These are phyloP conservation scores for Arthrobotrys entomopaga DNA, from an alignment of 2,329 filamentous ascomycete genomes.

Conservation along the genomic window DNA sequence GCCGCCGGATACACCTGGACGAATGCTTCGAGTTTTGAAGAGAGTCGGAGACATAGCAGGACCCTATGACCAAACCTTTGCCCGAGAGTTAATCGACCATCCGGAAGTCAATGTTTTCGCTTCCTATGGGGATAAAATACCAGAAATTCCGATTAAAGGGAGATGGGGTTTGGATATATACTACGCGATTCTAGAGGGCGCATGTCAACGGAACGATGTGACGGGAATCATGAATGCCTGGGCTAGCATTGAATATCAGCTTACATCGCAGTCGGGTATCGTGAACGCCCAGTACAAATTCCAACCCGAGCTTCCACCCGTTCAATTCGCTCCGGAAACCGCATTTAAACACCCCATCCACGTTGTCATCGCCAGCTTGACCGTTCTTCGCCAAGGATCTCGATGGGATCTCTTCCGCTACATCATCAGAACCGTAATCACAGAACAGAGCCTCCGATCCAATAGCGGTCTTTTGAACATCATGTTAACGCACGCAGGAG, in stretches of 20 bases:
- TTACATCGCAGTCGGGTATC: slow-evolving; percentile 14
- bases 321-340: slow-evolving; percentile 24
- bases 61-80: slow-evolving; percentile 34
- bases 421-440: slow-evolving; percentile 21
- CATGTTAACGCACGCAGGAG: slow-evolving; percentile 42
- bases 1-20: slow-evolving; percentile 45
- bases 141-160: slow-evolving; percentile 33
- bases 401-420: slow-evolving; percentile 32
- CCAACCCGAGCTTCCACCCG: slow-evolving; percentile 13
- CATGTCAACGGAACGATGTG: slow-evolving; percentile 34
- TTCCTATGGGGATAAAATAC: slow-evolving; percentile 43
- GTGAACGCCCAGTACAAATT: background rate
- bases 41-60: slow-evolving; percentile 27
- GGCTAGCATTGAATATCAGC: slow-evolving; percentile 19
- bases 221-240: slow-evolving; percentile 34
- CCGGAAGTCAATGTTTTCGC: slow-evolving; percentile 45
- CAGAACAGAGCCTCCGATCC: slow-evolving; percentile 23
- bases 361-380: slow-evolving; percentile 25
- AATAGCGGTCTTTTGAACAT: slow-evolving; percentile 30
- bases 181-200: slow-evolving; percentile 35
- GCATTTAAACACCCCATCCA: slow-evolving; percentile 20
- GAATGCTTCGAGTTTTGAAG: slow-evolving; percentile 43
- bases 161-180: slow-evolving; percentile 42
- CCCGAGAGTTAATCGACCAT: slow-evolving; percentile 38
- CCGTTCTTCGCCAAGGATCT: slow-evolving; percentile 26